A percentile compares a stretch with the other conserved stretches of the same genome.
phyloP scores from a whole-genome alignment of 2,329 filamentous ascomycete species.

The Calonectria hawksworthii region DNA sequence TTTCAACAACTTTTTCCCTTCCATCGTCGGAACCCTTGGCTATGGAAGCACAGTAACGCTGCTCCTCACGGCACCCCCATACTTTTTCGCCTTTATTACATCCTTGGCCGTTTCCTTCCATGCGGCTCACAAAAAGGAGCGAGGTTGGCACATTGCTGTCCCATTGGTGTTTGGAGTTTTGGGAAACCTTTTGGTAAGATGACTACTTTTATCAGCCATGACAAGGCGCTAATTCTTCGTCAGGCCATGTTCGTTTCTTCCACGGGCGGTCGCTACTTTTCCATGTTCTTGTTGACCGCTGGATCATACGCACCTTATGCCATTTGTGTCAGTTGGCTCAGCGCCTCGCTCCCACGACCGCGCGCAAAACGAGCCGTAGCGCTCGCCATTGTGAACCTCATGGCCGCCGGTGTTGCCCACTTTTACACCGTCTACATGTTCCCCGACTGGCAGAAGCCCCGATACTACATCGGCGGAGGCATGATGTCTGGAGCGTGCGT shows the following conservation, averaged over 20 bases:
- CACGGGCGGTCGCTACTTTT: slow-evolving; percentile 23
- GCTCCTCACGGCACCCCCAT: slow-evolving; percentile 27
- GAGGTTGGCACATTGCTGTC: slow-evolving; percentile 60
- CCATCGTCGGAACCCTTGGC: slow-evolving; percentile 30
- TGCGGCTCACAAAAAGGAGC: slow-evolving; percentile 59
- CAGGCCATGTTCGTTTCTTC: slow-evolving; percentile 23
- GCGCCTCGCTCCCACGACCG: slow-evolving; percentile 23
- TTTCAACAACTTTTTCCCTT: slow-evolving; percentile 57
- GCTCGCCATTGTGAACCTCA: slow-evolving; percentile 22
- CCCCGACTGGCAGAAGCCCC: slow-evolving; percentile 46
- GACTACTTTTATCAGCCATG: not conserved
- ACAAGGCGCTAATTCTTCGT: not conserved
- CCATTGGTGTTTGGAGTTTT: slow-evolving; percentile 50
- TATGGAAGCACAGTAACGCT: slow-evolving; percentile 24
- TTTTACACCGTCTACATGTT: slow-evolving; percentile 51
- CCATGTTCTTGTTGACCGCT: slow-evolving; percentile 22
- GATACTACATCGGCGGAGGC: slow-evolving; percentile 47
- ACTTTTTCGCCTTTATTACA: slow-evolving; percentile 42
- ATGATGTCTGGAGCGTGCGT: slow-evolving; percentile 45
- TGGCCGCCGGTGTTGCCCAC: slow-evolving; percentile 34
- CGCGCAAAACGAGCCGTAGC: slow-evolving; percentile 20
- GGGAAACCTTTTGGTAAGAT: slow-evolving; percentile 32
- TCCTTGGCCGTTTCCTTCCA: slow-evolving; percentile 58
- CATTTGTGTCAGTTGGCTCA: slow-evolving; percentile 23
- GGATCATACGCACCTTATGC: slow-evolving; percentile 24